Conservation (phyloP, 495 filamentous ascomycete genomes). For the Opeltia flavorubescens region DNA sequence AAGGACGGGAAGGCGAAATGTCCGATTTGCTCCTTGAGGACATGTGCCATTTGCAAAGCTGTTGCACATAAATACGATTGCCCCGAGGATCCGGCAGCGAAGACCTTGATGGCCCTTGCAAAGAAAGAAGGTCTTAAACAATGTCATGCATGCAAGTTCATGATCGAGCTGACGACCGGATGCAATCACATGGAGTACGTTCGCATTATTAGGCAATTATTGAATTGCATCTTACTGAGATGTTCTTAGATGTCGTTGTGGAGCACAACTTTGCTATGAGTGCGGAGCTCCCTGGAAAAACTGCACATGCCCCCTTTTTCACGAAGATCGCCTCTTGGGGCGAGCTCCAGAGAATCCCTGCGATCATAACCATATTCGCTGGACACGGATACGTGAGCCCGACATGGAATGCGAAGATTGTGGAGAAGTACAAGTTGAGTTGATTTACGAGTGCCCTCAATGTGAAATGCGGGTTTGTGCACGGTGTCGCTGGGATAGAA, state of each 20-base stretch:
- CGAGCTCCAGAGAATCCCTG: not conserved
- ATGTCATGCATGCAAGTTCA: constrained; percentile 17
- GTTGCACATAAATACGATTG: constrained; percentile 18
- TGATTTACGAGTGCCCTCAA: not conserved
- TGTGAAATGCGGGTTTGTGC: not conserved
- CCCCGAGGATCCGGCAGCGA: constrained; percentile 8
- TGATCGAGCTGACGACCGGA: constrained; percentile 26
- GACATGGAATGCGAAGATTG: not conserved
- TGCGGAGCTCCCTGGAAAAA: not conserved
- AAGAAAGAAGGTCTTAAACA: constrained; percentile 17
- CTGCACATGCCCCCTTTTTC: not conserved
- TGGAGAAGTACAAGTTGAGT: not conserved
- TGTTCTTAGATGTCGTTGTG: not conserved
- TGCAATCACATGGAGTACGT: constrained; percentile 32
- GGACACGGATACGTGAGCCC: not conserved
- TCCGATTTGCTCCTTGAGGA: constrained; percentile 12
- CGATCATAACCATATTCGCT: not conserved
- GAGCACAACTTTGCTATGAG: not conserved
- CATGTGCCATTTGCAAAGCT: constrained; percentile 24
- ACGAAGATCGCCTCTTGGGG: not conserved
- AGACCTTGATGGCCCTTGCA: constrained; percentile 15
- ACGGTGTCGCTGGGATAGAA: not conserved
- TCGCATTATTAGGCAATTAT: too few species aligned
- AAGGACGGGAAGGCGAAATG: constrained; percentile 17
- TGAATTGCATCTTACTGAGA: too few species aligned